Evolutionary conservation across 305 asterid genomes (phyloP).

Genomic region (Fraxinus platypoda): DNA sequence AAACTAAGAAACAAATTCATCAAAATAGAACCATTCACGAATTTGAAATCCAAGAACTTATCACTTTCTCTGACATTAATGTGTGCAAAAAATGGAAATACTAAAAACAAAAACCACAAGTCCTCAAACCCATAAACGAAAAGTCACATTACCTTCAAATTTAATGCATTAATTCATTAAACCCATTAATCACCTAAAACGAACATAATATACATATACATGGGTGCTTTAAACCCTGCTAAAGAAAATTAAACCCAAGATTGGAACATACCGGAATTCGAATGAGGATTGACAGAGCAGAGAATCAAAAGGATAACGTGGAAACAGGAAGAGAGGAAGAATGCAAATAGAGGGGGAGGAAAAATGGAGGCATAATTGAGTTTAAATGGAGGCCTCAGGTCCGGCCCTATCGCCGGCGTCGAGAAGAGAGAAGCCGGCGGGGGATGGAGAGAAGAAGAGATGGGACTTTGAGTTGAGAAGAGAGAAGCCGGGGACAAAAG

Average conservation of each 20-base stretch:
- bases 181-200: conserved; percentile 1
- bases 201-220: not conserved
- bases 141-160: conserved; percentile 17
- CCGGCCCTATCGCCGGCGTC: too few relatives aligned
- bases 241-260: not conserved
- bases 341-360: conserved; percentile 55
- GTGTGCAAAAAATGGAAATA: not conserved
- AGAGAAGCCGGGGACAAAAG: too few relatives aligned
- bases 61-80: not conserved
- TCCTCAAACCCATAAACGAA: conserved; percentile 5
- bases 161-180: not conserved
- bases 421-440: too few relatives aligned
- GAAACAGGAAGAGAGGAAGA: conserved; percentile 12
- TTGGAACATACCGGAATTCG: conserved; percentile 33
- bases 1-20: not conserved
- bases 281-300: conserved; percentile 25
- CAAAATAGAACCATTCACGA: not conserved
- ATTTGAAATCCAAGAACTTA: not conserved
- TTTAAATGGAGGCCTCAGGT: conserved; percentile 74
- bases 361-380: conserved; percentile 28
- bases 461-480: too few relatives aligned
- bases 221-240: not conserved
- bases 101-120: not conserved
- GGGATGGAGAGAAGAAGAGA: too few relatives aligned
- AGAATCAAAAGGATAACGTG: not conserved